Conservation (phyloP, 2,329 filamentous ascomycete species). For the Paraphaeosphaeria minitans region DNA sequence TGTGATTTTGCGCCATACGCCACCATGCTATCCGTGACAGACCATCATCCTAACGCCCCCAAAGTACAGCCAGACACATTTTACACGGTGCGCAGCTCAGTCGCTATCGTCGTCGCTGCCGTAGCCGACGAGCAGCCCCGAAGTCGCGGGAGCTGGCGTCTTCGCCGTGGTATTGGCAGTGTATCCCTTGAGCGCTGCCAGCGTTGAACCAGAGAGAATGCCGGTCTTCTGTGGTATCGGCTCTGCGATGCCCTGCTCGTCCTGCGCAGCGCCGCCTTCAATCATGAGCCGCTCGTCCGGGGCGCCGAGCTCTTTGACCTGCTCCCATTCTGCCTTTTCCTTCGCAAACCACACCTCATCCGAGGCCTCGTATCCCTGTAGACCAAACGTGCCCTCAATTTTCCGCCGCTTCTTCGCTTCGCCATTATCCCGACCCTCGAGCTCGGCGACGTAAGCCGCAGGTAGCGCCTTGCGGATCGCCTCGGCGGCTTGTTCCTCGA, state of each 20-base stretch:
- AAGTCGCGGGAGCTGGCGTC: conserved; percentile 59
- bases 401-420: conserved; percentile 87
- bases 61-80: not conserved
- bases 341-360: conserved; percentile 92
- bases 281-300: conserved; percentile 58
- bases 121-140: conserved; percentile 83
- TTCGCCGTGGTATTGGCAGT: conserved; percentile 53
- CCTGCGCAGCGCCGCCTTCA: conserved; percentile 48
- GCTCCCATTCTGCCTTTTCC: conserved; percentile 69
- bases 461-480: conserved; percentile 87
- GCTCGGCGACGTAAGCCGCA: conserved; percentile 87
- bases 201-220: conserved; percentile 81
- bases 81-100: conserved; percentile 21
- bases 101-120: conserved; percentile 86
- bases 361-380: conserved; percentile 90
- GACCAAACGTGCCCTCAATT: conserved; percentile 81
- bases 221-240: conserved; percentile 52
- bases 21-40: no score
- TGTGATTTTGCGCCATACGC: conserved; percentile 1
- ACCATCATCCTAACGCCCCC: not conserved
- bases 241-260: conserved; percentile 40
- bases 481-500: conserved; percentile 96
- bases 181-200: conserved; percentile 73
- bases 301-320: conserved; percentile 67
- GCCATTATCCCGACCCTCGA: conserved; percentile 82